Percentiles rank a stretch among this genome's conserved stretches.
Evolutionary conservation across 805 yeast genomes (phyloP).

Genomic region (Wickerhamomyces rabaulensis): DNA sequence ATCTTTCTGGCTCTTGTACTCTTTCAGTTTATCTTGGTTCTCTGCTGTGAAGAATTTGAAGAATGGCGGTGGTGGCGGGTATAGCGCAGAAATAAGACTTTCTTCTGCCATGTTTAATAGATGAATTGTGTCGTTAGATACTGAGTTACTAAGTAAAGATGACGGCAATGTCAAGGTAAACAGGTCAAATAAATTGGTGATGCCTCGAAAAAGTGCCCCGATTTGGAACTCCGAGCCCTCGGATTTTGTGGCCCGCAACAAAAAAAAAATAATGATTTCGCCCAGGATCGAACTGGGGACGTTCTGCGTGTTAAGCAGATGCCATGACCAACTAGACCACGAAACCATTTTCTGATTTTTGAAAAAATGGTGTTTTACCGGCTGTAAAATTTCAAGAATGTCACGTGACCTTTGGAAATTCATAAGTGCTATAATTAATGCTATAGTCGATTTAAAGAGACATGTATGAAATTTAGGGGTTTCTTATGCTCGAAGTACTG

Average conservation of each 20-base stretch:
- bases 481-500: too few relatives aligned
- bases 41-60: constrained; percentile 66
- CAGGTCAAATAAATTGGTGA: background rate
- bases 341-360: constrained; percentile 61
- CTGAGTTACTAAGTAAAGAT: too few relatives aligned
- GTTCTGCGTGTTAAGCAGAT: constrained; percentile 99
- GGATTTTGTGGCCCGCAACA: background rate
- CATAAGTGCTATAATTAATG: too few relatives aligned
- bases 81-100: constrained; percentile 55
- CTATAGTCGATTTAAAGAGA: too few relatives aligned
- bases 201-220: background rate
- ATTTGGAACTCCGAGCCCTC: background rate
- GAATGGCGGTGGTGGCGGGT: constrained; percentile 93
- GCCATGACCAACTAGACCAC: constrained; percentile 99
- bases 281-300: constrained; percentile 99
- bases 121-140: too few relatives aligned
- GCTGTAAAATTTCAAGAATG: too few relatives aligned
- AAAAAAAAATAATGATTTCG: constrained; percentile 59
- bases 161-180: background rate
- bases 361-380: too few relatives aligned
- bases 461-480: too few relatives aligned
- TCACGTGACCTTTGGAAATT: constrained; percentile 27
- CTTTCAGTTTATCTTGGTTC: constrained; percentile 44
- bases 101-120: constrained; percentile 15
- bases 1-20: constrained; percentile 16